Base-by-base conservation (phyloP, 768 basidiomycete genomes). In the Podaxis sp. region DNA sequence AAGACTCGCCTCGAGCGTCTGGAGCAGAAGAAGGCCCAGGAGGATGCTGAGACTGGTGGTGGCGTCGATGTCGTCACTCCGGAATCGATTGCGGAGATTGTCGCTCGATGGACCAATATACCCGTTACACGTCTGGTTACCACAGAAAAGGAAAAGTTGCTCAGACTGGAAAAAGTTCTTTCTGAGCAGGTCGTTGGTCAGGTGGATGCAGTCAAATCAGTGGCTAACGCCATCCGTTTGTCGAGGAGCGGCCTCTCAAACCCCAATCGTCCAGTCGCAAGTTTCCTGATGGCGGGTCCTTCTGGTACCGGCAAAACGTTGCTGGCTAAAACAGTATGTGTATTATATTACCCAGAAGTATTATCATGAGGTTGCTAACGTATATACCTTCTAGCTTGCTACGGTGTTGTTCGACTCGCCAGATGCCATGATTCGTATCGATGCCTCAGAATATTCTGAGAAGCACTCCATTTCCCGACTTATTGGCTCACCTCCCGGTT, bases 211-310 rank as follows among this genome's bases (percentile, higher is more conserved):
- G 90, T 97, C 66, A 92, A 88, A 69, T 89, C 96, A 4, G 94
- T 98, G 38, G 90, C 95, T 9, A 95, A 96, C 71, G 96, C 96
- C 2, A 92, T 99, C 67, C 86, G 96, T 52, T 76, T 99, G 48
- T 96, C 94, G 26, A 85, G 96, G 55, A 94, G 93, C 68, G 96
- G 96, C n/a, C 79, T 99, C n/a, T 83, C 91, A 48, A 93, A 96
- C 71, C 85, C 92, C 36, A 82, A 89, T 52, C 79, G 94, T 54
- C 96, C 96, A 4, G 90, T 97, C 63, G 95, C 96, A 0, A 93
- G 90, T 69, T 97, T 97, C 79, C 76, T 98, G 59, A 91, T 97
- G 84, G 89, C 89, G 6, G 93, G 93, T n/a, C 93, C 93, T 36
- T 91, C 90, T 4, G 94, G 94, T 24, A 95, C 92, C 3, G 93